Conservation (phyloP, 768 basidiomycete genomes). For the Lepiota brunneoincarnata region DNA sequence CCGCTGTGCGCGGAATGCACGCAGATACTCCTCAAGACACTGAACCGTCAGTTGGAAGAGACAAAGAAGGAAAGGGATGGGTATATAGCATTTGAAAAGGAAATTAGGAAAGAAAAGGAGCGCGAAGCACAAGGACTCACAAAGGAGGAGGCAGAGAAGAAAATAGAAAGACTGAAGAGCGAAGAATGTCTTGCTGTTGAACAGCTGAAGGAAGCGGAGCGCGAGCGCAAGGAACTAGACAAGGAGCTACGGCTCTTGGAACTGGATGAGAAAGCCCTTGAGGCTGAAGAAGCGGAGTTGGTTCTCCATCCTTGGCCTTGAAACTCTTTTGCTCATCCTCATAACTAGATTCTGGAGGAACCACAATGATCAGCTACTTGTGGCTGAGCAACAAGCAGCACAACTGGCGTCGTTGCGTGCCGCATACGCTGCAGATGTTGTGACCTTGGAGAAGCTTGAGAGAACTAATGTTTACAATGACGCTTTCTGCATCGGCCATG, state of each 20-base stretch:
- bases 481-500: conserved; percentile 93
- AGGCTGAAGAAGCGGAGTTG: conserved; percentile 80
- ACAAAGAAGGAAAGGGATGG: conserved; percentile 90
- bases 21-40: conserved; percentile 67
- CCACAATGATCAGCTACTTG: conserved; percentile 71
- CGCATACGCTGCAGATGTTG: conserved; percentile 75
- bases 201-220: conserved; percentile 73
- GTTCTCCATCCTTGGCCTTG: conserved; percentile 26
- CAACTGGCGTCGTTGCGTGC: conserved; percentile 72
- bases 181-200: conserved; percentile 71
- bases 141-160: conserved; percentile 66
- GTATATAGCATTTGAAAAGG: conserved; percentile 90
- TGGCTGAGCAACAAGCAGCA: conserved; percentile 61
- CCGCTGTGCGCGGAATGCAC: conserved; percentile 96
- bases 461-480: conserved; percentile 95
- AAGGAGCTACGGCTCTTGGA: conserved; percentile 70
- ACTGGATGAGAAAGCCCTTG: conserved; percentile 73
- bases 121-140: conserved; percentile 59
- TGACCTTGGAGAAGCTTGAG: conserved; percentile 79
- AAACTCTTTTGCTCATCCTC: conserved; percentile 13
- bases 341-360: conserved; percentile 72
- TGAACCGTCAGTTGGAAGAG: conserved; percentile 84
- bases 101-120: conserved; percentile 79
- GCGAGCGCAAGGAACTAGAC: conserved; percentile 73
- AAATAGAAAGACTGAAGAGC: conserved; percentile 66